Conservation (phyloP, 306 rosid genomes). For the Vigna angularis region DNA sequence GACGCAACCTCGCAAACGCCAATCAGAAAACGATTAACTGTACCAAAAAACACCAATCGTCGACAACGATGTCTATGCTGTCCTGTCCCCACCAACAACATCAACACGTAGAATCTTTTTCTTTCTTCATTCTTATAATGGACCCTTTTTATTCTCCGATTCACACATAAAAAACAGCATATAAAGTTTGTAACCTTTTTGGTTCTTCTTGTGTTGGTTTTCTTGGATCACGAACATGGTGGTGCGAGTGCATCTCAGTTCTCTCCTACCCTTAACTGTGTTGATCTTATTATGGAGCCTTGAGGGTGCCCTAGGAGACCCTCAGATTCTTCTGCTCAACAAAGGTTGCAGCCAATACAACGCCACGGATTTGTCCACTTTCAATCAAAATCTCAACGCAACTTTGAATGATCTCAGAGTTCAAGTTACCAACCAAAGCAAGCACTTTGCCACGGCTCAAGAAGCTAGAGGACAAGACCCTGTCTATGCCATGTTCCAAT, state of each 20-base stretch:
- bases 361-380: constrained; percentile 52
- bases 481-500: constrained; percentile 68
- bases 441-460: constrained; percentile 59
- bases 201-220: not conserved
- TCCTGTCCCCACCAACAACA: not conserved
- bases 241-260: constrained; percentile 2
- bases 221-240: not conserved
- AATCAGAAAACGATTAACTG: not conserved
- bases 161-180: too few relatives aligned
- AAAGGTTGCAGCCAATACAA: constrained; percentile 74
- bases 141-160: not conserved
- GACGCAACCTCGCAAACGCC: too few relatives aligned
- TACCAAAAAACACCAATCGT: not conserved
- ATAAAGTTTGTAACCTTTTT: not conserved
- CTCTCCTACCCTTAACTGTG: not conserved
- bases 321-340: constrained; percentile 58
- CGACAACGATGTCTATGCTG: constrained; percentile 15
- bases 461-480: constrained; percentile 47
- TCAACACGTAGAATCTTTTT: not conserved
- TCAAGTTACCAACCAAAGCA: constrained; percentile 41
- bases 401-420: constrained; percentile 49
- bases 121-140: too few relatives aligned
- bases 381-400: constrained; percentile 59
- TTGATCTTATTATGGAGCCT: constrained; percentile 8
- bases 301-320: constrained; percentile 45